These are phyloP conservation scores for Tulasnella sp. DNA, from an alignment of 768 basidiomycete species.

Conservation along the genomic window DNA sequence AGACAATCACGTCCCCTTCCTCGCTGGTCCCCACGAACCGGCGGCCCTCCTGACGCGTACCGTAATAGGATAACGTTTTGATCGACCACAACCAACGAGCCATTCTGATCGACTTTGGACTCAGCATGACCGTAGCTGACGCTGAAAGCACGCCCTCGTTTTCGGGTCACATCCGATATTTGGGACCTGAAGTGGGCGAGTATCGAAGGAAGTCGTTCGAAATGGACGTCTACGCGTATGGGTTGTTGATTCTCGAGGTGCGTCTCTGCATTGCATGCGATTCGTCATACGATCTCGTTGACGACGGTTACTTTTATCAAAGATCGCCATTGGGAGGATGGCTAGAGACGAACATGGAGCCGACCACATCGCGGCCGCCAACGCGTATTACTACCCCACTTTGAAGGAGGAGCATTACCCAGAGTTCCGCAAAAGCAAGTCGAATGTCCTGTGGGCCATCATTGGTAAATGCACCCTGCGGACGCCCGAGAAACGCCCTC, in stretches of 20 bases:
- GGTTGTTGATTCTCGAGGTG: slow-evolving; percentile 3
- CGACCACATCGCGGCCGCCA: background rate
- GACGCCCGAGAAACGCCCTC: background rate
- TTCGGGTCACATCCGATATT: background rate
- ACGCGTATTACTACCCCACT: background rate
- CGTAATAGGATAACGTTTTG: slow-evolving; percentile 7
- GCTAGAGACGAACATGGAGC: background rate
- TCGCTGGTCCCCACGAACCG: too few relatives aligned
- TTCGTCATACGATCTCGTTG: too few relatives aligned
- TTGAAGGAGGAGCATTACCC: background rate
- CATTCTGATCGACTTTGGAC: slow-evolving; percentile 24
- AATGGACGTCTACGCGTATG: background rate
- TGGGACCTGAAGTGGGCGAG: background rate
- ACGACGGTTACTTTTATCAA: background rate
- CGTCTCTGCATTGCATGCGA: too few relatives aligned
- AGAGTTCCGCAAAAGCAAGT: background rate
- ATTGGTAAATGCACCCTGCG: background rate
- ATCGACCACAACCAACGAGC: slow-evolving; percentile 18
- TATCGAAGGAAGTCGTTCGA: background rate
- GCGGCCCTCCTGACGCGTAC: background rate
- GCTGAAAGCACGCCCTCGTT: background rate
- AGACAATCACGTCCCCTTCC: background rate
- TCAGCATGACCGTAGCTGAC: background rate
- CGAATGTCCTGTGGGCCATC: background rate
- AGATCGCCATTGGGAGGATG: background rate